Base-by-base conservation (phyloP, 306 rosid species). In the Ochetophila trinervis region DNA sequence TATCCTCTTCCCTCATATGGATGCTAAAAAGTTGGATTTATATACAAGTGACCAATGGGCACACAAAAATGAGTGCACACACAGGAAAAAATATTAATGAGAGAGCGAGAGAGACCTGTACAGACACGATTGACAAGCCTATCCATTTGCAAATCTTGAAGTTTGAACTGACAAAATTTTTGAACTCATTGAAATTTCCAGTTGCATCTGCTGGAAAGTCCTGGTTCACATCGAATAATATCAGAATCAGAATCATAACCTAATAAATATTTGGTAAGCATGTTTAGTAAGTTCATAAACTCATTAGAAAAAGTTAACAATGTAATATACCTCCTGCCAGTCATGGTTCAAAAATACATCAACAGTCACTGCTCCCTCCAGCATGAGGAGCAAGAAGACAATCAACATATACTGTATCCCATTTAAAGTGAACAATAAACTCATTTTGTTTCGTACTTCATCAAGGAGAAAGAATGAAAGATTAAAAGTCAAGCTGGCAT, bases 181-280 rank as follows among this genome's bases (percentile, higher is more conserved):
- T 86, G 78, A 91, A 81, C 77, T 64, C 80, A 44, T 78, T 82
- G 57, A 91, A 85, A 73, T 60, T 79, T 73, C 94, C 91, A 0
- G 83, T 74, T 48, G 91, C 91, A 64, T 91, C 96, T 65, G 53
- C 57, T 42, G 95, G 91, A 75, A 91, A 91, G 86, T 86, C 97
- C 95, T 86, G 84, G 63, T 53, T 53, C 73, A 19, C 45, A 57
- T 74, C 50, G 11, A 32, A 75, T 49, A 34, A 55, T 48, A 59
- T 21, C 40, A 80, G 50, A 52, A 59, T 21, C 40, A 80, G 50
- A 52, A 24, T 37, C 51, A 53, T 12, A 54, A 63, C 58, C 60
- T 45, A 44, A 30, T 34, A 50, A 65, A 12, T 24, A 32, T 9
- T 67, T 52, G 4, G 23, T 24, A 53, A 15, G 4, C 32, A 54